A percentile compares a stretch with the other conserved stretches of the same genome.
Conservation (phyloP, 768 basidiomycete genomes). For the Termitomyces titanicus region DNA sequence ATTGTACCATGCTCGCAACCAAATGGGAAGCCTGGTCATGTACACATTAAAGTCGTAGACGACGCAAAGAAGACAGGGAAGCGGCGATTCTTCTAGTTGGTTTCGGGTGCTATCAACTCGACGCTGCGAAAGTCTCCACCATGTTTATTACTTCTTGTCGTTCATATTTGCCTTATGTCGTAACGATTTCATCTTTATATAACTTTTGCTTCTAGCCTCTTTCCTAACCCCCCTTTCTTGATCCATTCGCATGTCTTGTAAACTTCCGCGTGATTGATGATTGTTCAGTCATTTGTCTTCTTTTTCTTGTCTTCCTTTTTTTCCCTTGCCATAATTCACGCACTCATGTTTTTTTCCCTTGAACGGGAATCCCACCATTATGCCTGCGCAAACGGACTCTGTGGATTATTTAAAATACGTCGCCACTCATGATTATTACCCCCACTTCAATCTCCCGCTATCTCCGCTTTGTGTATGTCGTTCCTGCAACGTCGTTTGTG, state of each 20-base stretch:
- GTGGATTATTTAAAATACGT: conserved; percentile 4
- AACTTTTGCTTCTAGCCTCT: neutral
- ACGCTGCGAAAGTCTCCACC: neutral
- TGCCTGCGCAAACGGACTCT: neutral
- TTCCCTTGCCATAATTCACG: neutral
- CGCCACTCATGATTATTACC: neutral
- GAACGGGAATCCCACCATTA: neutral
- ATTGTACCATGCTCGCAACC: conserved; percentile 63
- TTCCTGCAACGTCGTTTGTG: conserved; percentile 5
- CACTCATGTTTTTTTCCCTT: neutral
- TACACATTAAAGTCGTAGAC: conserved; percentile 68
- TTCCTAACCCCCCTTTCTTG: conserved; percentile 6
- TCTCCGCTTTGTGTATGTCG: neutral
- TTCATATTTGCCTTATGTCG: conserved; percentile 3
- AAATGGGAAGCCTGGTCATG: conserved; percentile 48
- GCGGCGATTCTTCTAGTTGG: conserved; percentile 67
- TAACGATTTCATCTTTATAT: conserved; percentile 8
- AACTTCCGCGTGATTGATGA: conserved; percentile 13
- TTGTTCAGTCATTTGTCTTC: neutral
- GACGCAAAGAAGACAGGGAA: conserved; percentile 76
- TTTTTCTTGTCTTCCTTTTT: neutral
- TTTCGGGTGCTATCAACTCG: neutral
- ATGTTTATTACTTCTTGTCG: neutral
- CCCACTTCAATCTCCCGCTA: neutral
- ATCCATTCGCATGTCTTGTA: neutral